These are phyloP conservation scores for Suhomyces pyralidae DNA, from an alignment of 805 yeast species.

Conservation along the genomic window DNA sequence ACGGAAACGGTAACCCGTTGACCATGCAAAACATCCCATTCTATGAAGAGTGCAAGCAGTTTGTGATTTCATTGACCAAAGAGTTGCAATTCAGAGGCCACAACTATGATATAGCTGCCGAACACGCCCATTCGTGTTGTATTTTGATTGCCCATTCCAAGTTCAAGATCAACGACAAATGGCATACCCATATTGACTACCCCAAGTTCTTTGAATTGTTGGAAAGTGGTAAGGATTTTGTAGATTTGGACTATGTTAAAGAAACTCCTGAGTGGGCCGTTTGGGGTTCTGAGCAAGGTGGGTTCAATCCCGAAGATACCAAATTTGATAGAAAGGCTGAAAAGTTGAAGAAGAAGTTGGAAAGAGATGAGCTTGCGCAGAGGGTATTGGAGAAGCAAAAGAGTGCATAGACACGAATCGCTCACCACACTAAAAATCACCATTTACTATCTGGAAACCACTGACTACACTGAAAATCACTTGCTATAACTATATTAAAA, in stretches of 20 bases:
- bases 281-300: conserved; percentile 82
- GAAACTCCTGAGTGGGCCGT: conserved; percentile 90
- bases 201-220: conserved; percentile 69
- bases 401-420: too few species aligned
- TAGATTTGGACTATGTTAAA: conserved; percentile 74
- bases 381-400: too few species aligned
- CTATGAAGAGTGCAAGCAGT: conserved; percentile 81
- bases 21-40: conserved; percentile 96
- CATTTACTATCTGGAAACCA: too few species aligned
- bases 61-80: conserved; percentile 60
- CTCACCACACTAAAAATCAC: too few species aligned
- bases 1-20: conserved; percentile 78
- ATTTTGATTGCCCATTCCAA: conserved; percentile 74
- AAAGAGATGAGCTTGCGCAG: conserved; percentile 30
- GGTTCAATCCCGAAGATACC: conserved; percentile 85
- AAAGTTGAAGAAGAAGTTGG: conserved; percentile 45
- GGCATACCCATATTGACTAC: conserved; percentile 91
- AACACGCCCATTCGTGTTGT: conserved; percentile 94
- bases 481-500: too few species aligned
- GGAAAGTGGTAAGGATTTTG: conserved; percentile 62
- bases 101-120: conserved; percentile 83
- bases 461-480: too few species aligned
- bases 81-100: conserved; percentile 67
- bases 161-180: conserved; percentile 65
- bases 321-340: conserved; percentile 64